Percentiles rank a stretch among this genome's conserved stretches.
Evolutionary conservation across 345 rosid species (phyloP).

Genomic region (Lepidium africanum): DNA sequence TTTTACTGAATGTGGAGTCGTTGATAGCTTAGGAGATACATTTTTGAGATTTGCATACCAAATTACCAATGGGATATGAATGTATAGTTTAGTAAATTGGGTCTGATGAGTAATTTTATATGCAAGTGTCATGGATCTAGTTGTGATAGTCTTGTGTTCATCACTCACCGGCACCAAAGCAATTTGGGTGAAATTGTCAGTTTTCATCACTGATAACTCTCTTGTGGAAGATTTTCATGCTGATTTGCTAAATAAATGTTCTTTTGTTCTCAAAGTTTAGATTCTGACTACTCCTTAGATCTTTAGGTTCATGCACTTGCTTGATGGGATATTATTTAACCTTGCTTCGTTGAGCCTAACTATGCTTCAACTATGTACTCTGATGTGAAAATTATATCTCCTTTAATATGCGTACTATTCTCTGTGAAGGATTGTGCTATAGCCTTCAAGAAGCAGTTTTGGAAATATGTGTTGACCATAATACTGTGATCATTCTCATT

Average conservation of each 20-base stretch:
- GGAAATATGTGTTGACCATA: not conserved
- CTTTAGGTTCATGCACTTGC: not conserved
- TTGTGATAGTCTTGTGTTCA: not conserved
- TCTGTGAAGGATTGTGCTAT: not conserved
- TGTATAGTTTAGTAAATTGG: not conserved
- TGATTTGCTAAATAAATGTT: not conserved
- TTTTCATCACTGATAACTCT: not conserved
- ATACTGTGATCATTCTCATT: not conserved
- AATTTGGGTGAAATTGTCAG: not conserved
- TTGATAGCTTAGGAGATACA: not conserved
- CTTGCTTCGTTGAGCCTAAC: not conserved
- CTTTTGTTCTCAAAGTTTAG: not conserved
- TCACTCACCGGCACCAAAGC: slow-evolving; percentile 4
- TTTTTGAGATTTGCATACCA: not conserved
- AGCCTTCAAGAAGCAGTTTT: not conserved
- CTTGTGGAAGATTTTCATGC: not conserved
- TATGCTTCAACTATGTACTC: not conserved
- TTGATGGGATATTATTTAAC: not conserved
- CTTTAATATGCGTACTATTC: not conserved
- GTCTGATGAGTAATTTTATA: not conserved
- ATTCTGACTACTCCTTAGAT: not conserved
- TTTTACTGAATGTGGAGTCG: not conserved
- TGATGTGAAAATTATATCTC: not conserved
- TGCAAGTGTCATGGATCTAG: not conserved
- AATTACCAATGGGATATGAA: not conserved